Percentiles rank a stretch among this genome's conserved stretches.
These are phyloP conservation scores for Sclerotinia borealis DNA, from an alignment of 2,329 filamentous ascomycete genomes.

Conservation along the genomic window DNA sequence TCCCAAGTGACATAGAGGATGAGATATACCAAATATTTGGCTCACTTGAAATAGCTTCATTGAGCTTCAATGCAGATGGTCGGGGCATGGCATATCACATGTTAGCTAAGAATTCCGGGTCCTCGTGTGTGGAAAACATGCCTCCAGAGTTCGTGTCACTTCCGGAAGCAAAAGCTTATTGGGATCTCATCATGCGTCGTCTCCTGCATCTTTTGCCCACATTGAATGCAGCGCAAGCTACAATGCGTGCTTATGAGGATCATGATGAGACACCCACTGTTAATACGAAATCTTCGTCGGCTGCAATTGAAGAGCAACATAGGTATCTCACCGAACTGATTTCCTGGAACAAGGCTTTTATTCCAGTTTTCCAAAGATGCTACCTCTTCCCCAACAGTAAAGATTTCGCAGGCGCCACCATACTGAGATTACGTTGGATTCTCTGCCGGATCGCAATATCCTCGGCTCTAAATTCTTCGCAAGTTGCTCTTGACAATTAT, in stretches of 20 bases:
- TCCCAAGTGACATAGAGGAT: slow-evolving; percentile 1
- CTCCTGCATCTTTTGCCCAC: slow-evolving; percentile 1
- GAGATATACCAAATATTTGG: not conserved
- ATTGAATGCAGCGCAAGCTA: not conserved
- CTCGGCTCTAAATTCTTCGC: not conserved
- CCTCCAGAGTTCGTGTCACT: not conserved
- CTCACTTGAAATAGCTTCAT: not conserved
- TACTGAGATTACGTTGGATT: not conserved
- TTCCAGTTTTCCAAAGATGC: not conserved
- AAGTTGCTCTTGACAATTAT: not conserved
- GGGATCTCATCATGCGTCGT: slow-evolving; percentile 1
- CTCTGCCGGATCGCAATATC: not conserved
- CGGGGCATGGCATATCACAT: slow-evolving; percentile 1
- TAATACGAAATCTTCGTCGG: not conserved
- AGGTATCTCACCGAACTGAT: not conserved
- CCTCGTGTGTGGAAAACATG: not conserved
- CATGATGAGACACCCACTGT: not conserved
- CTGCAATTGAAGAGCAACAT: not conserved
- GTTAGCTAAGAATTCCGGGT: not conserved
- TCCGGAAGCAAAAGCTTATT: not conserved
- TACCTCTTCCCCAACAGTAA: not conserved
- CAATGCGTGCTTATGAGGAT: not conserved
- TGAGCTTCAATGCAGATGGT: not conserved
- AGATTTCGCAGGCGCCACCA: not conserved
- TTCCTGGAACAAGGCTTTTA: not conserved